Evolutionary conservation across 768 basidiomycete genomes (phyloP), one percentile per base, ranked within the genome.

Genomic region (Megacollybia marginata): DNA sequence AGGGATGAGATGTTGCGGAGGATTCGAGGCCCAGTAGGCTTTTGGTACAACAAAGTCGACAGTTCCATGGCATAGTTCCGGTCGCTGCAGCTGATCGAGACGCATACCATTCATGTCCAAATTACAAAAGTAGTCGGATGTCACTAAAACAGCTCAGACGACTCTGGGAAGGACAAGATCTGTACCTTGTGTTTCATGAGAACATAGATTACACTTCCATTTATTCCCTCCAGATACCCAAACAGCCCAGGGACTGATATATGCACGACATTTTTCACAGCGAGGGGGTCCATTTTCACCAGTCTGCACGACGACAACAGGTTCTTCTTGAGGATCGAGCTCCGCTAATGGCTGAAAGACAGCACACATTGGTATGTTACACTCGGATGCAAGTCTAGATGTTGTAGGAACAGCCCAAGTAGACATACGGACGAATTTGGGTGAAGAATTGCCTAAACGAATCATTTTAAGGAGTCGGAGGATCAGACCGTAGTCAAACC

Each of bases 181-280:
- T 85, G 57, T 55, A 94, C 95, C 93, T 71, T 82, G 76, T n/a
- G 88, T 92, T 59, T 87, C 80, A 55, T 83, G 78, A 2, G 72
- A 67, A 67, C 96, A 99, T 13, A 99, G 62, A 71, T 98, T 98
- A 64, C 96, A 99, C 57, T 75, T 82, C 91, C 94, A 99, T 55
- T 75, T 80, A 51, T 76, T 75, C 5, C 96, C 96, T 2, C 88
- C 88, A 9, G 85, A 77, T 16, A 78, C 68, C 83, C 91, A 99
- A 20, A 70, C 70, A 64, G 86, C 92, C 92, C 92, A 98, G 0
- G 93, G 88, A 60, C 97, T 98, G 57, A 99, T 74, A 64, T 98
- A 99, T 0, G 76, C 90, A 55, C 90, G 76, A 65, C 96, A 99
- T 33, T 78, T 72, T 42, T 73, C 78, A 58, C 96, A 99, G 32